Base-by-base conservation (phyloP, 441 rosid genomes). In the Viola pubescens region DNA sequence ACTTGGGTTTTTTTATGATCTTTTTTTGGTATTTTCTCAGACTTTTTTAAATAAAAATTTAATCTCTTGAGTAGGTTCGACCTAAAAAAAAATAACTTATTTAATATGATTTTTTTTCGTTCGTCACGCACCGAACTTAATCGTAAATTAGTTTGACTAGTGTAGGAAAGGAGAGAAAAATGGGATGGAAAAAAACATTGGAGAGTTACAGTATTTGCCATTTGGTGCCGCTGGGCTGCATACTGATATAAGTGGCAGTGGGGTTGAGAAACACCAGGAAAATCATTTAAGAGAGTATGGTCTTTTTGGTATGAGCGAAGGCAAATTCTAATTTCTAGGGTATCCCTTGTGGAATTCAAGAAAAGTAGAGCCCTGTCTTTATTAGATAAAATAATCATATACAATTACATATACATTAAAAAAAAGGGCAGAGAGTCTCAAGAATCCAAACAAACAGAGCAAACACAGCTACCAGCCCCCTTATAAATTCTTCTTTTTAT, bases 361-460 rank as follows among this genome's bases (percentile, higher is more conserved):
- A 77, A 77, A 85, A 79, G 83, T 70, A 77, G 73, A 66, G 77
- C 53, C 73, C 73, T 81, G 83, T 82, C 82, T 73, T 79, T 78
- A 82, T 77, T 77, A 73, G 67, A 72, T 5, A 13, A 59, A 51
- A 34, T 58, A 60, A 51, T 26, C 71, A 64, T 41, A 49, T 42
- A 38, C 43, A 49, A 52, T 38, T 19, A 49, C 49, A 41, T 49
- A 57, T 48, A 7, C 40, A 38, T 49, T 12, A 44, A 54, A 60
- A 40, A 26, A 26, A 26, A 26, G 34, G 26, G 34, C 41, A 12
- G n/a, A 48, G 48, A 53, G 10, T 12, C 41, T 9, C n/a, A 43
- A 63, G 50, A 14, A 49, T 13, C 52, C 44, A 54, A 63, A 69
- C 56, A 37, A 55, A 40, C 55, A 60, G 62, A 41, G 48, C 59